A percentile compares a stretch with the other conserved stretches of the same genome.
Evolutionary conservation across 1,284 basidiomycete genomes (phyloP).

Genomic region (Entoloma clypeatum): DNA sequence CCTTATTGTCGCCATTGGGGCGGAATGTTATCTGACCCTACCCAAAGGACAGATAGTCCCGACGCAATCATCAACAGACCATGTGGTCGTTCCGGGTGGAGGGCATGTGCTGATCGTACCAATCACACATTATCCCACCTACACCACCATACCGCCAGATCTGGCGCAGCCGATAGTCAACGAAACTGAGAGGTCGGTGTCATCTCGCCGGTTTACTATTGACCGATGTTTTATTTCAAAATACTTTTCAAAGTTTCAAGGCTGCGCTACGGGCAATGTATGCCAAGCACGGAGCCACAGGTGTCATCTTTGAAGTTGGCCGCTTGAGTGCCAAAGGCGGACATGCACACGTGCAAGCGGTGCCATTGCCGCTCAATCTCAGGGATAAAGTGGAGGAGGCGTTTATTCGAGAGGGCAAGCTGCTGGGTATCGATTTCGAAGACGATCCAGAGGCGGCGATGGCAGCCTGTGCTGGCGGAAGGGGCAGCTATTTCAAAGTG

Average conservation of each 20-base stretch:
- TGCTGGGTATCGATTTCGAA: constrained; percentile 64
- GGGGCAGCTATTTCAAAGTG: constrained; percentile 82
- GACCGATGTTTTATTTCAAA: constrained; percentile 2
- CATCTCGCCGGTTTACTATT: constrained; percentile 3
- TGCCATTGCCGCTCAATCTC: constrained; percentile 72
- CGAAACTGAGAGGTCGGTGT: constrained; percentile 68
- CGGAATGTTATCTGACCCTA: constrained; percentile 89
- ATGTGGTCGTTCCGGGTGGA: constrained; percentile 74
- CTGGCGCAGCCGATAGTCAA: constrained; percentile 70
- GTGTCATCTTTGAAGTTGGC: constrained; percentile 87
- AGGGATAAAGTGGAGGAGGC: constrained; percentile 61
- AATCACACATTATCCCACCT: constrained; percentile 67
- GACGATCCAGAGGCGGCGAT: constrained; percentile 63
- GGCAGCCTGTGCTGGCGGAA: constrained; percentile 46
- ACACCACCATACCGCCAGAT: constrained; percentile 68
- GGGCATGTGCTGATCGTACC: constrained; percentile 91
- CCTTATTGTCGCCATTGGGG: constrained; percentile 88
- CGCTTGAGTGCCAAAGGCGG: constrained; percentile 83
- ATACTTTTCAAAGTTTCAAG: constrained; percentile 61
- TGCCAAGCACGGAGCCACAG: constrained; percentile 61
- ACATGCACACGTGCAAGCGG: constrained; percentile 87
- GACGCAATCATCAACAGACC: constrained; percentile 54
- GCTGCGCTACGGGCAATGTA: constrained; percentile 69
- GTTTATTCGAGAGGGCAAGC: constrained; percentile 66
- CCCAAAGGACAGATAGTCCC: constrained; percentile 92